Evolutionary conservation across 2,329 filamentous ascomycete genomes (phyloP), one percentile per base, ranked within the genome.

Genomic region (Colletotrichum lentis): DNA sequence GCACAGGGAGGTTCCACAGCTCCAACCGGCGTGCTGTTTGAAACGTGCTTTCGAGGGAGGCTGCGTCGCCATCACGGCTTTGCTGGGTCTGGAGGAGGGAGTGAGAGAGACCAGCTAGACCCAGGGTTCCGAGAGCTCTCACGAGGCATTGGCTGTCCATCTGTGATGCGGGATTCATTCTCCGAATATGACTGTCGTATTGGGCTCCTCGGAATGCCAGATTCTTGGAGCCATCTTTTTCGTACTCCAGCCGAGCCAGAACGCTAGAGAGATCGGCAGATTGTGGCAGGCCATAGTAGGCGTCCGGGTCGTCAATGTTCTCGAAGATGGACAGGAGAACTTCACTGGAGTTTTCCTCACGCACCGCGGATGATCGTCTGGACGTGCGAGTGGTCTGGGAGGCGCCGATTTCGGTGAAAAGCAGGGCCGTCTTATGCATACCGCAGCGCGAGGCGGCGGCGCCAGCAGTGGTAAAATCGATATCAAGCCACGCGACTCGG

Each of bases 271-370:
- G 80, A 65, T 89, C 94, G 7, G 93, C 87, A 47, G 88, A 87
- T 77, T 96, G 91, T 49, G 92, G 88, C 8, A 97, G 85, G 4
- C 96, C 96, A 75, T 99, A 99, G 77, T 97, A 99, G 0, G 94
- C 91, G 77, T 99, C 96, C 1, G 94, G 95, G 74, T 99, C 96
- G 75, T 97, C 94, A 54, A 99, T 91, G 69, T 93, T 95, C 75
- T 93, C 91, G 76, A 96, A 99, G 3, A 99, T 94, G 0, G 86
- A 83, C 52, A 97, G 84, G 14, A 98, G 82, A 1, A 96, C 83
- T 37, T 92, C 88, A 3, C 86, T 84, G 7, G 92, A 86, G 31
- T 89, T 80, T 54, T 82, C 76, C 71, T 85, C 80, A 71, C 81
- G 83, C 55, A 83, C 75, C 3, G 82, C 80, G 2, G 90, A 93